Conservation (phyloP, 78 protist genomes). For the Parvularia atlantis region DNA sequence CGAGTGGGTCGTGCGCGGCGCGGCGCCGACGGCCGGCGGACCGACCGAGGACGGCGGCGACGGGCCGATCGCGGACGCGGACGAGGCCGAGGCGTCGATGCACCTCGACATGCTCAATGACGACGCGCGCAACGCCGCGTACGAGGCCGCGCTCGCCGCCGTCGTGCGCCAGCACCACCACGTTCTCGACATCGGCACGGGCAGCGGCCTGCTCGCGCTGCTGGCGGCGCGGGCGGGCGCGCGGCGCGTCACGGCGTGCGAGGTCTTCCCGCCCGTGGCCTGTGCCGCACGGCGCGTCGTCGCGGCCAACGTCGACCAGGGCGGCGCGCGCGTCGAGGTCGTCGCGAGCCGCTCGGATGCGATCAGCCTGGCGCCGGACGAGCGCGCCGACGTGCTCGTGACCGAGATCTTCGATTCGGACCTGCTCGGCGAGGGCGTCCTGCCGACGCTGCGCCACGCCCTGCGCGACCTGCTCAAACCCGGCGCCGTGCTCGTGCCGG, state of each 20-base stretch:
- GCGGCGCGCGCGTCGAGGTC: slow-evolving; percentile 1
- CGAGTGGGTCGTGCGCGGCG: too few species aligned
- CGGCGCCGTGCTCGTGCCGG: slow-evolving; percentile 3
- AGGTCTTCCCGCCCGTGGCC: neutral
- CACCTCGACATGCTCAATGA: slow-evolving; percentile 39
- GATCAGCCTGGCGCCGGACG: neutral
- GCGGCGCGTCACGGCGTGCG: slow-evolving; percentile 16
- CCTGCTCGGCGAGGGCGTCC: slow-evolving; percentile 29
- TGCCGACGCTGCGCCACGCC: slow-evolving; percentile 15
- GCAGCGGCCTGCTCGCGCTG: slow-evolving; percentile 35
- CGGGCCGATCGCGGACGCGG: too few species aligned
- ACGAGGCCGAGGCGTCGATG: too few species aligned
- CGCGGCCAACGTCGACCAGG: neutral
- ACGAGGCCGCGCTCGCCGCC: neutral
- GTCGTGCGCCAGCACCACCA: neutral
- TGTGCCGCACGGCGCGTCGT: neutral
- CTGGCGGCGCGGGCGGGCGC: slow-evolving; percentile 40
- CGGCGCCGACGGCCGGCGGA: too few species aligned
- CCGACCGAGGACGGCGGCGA: too few species aligned
- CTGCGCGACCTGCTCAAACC: neutral
- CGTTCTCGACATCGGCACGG: slow-evolving; percentile 38
- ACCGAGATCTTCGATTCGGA: slow-evolving; percentile 36
- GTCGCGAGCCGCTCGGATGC: slow-evolving; percentile 9
- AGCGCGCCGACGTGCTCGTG: neutral
- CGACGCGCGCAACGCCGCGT: slow-evolving; percentile 19